Base-by-base conservation (phyloP, 2,329 filamentous ascomycete genomes). In the Fusarium sp. region DNA sequence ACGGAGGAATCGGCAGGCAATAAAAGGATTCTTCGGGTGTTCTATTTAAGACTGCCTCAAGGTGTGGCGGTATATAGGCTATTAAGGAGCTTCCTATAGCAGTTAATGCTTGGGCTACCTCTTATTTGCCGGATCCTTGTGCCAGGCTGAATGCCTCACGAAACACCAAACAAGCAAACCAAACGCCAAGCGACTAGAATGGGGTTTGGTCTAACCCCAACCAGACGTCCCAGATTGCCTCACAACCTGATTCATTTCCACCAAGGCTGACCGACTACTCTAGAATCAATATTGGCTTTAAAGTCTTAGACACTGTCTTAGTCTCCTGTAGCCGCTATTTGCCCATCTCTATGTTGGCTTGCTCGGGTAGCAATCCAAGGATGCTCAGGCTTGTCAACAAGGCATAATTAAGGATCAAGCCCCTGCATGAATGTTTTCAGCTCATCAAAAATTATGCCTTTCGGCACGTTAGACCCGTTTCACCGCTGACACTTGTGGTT, bases 121-220 rank as follows among this genome's bases (percentile, higher is more conserved):
- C 20, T 11, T 36, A 36, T 36, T 27, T 48, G 21, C 20, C 6
- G 29, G 15, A n/a, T 5, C 29, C 40, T 18, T n/a, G 21, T 36
- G 17, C 25, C 50, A 50, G 25, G 35, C 43, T 50, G 43, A 50
- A 55, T 50, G 10, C 35, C 33, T 50, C 45, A 55, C n/a, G 10
- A 51, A 55, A 35, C 36, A 29, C 25, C 6, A 43, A 51, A 43
- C 25, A 43, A 18, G n/a, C 11, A 51, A 51, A 43, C 23, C 29
- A 21, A 42, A 39, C 17, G 48, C 36, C 47, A 43, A 31, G 29
- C 29, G 6, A 13, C 11, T 11, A 8, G 18, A 25, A 29, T 29
- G 1, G 35, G 35, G 29, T 45, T 33, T 35, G 36, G 11, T 40
- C 50, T 23, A 53, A 23, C 41, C 29, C 13, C 29, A 31, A 14